These are phyloP conservation scores for Phaffomyces thermotolerans DNA, from an alignment of 805 yeast genomes.

Conservation along the genomic window DNA sequence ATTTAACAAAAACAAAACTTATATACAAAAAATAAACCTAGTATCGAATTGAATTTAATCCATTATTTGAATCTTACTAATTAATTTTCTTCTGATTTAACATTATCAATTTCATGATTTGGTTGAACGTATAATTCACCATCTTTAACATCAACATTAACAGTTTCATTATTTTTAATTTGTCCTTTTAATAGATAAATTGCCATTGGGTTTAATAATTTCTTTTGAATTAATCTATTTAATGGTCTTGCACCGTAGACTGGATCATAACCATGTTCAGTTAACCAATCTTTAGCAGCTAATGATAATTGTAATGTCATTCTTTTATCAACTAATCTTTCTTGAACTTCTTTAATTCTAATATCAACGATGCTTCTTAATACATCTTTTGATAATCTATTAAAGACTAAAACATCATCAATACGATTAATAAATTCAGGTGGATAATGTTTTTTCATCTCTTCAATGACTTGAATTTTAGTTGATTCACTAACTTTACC, in stretches of 20 bases:
- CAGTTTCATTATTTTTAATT: slow-evolving; percentile 50
- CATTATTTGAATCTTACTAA: too few species aligned
- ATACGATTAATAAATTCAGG: slow-evolving; percentile 94
- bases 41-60: background rate
- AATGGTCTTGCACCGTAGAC: slow-evolving; percentile 94
- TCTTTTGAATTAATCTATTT: slow-evolving; percentile 80
- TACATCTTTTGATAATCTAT: slow-evolving; percentile 73
- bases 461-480: slow-evolving; percentile 53
- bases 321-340: slow-evolving; percentile 70
- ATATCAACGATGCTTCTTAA: slow-evolving; percentile 78
- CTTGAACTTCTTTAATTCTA: slow-evolving; percentile 73
- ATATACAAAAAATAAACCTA: background rate
- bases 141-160: slow-evolving; percentile 40
- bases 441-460: slow-evolving; percentile 69
- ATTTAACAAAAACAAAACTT: background rate
- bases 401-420: slow-evolving; percentile 91
- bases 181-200: slow-evolving; percentile 72
- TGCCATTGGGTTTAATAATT: slow-evolving; percentile 85
- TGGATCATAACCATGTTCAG: slow-evolving; percentile 84
- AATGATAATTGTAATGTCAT: slow-evolving; percentile 51
- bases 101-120: slow-evolving; percentile 34
- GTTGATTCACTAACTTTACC: slow-evolving; percentile 50
- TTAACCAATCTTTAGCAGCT: slow-evolving; percentile 69
- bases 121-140: slow-evolving; percentile 39
- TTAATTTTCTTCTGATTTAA: slow-evolving; percentile 1